Evolutionary conservation across 805 yeast species (phyloP).

Genomic region (Candida germanica): DNA sequence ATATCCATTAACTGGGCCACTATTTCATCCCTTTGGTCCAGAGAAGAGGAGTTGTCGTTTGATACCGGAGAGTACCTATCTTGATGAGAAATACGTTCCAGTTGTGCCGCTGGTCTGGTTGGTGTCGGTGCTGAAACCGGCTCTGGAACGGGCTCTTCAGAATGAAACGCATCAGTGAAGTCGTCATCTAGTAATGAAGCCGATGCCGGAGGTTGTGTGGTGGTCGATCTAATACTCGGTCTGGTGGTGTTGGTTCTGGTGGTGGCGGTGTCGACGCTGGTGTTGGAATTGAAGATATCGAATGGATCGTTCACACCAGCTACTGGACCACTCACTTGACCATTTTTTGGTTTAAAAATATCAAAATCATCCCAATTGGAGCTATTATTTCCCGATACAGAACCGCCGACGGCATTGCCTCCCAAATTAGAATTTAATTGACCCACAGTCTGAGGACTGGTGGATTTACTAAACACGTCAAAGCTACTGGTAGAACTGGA

Average conservation of each 20-base stretch:
- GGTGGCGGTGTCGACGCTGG: neutral
- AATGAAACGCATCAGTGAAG: slow-evolving; percentile 36
- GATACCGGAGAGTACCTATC: neutral
- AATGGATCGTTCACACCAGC: slow-evolving; percentile 30
- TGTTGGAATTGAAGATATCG: slow-evolving; percentile 16
- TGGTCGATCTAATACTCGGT: neutral
- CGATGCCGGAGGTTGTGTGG: neutral
- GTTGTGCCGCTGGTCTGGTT: slow-evolving; percentile 1
- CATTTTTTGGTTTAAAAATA: slow-evolving; percentile 2
- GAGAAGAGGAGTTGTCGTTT: neutral
- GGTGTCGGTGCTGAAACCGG: neutral
- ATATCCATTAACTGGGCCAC: slow-evolving; percentile 74
- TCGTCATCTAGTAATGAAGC: slow-evolving; percentile 38
- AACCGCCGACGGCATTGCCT: slow-evolving; percentile 11
- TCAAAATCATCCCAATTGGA: slow-evolving; percentile 11
- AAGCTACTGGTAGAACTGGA: neutral
- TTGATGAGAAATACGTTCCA: neutral
- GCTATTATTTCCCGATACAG: neutral
- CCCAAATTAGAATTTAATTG: too few species aligned
- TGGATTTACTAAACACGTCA: neutral
- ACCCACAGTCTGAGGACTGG: neutral
- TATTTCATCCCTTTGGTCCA: slow-evolving; percentile 38
- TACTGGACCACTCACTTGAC: neutral
- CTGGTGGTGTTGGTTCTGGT: neutral
- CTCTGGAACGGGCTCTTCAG: slow-evolving; percentile 7